phyloP scores from a whole-genome alignment of 2,329 filamentous ascomycete species.

The Tothia fuscella region DNA sequence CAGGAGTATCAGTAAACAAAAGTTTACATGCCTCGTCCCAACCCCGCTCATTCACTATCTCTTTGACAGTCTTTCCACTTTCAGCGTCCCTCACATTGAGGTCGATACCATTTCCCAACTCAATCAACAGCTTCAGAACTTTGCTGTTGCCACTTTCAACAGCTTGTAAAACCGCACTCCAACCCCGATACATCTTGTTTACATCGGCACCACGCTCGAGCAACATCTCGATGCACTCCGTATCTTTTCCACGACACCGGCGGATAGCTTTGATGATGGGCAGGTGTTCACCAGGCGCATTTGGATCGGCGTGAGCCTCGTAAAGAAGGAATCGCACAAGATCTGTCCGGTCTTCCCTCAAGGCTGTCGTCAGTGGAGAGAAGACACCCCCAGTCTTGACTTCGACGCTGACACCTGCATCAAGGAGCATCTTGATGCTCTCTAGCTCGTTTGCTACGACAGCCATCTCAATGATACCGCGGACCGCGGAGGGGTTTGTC shows the following conservation, averaged over 20 bases:
- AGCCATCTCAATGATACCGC: slow-evolving; percentile 56
- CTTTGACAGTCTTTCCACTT: slow-evolving; percentile 40
- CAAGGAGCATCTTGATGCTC: slow-evolving; percentile 52
- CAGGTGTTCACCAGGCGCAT: slow-evolving; percentile 57
- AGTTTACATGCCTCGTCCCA: slow-evolving; percentile 31
- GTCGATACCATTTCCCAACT: slow-evolving; percentile 37
- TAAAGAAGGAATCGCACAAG: slow-evolving; percentile 52
- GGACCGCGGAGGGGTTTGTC: slow-evolving; percentile 48
- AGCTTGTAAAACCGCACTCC: slow-evolving; percentile 54
- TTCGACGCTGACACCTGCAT: slow-evolving; percentile 54
- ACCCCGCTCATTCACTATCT: slow-evolving; percentile 36
- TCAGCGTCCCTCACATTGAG: slow-evolving; percentile 43
- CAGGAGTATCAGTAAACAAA: not conserved
- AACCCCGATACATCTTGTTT: slow-evolving; percentile 55
- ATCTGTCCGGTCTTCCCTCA: slow-evolving; percentile 49
- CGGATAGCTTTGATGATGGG: slow-evolving; percentile 59
- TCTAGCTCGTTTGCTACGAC: slow-evolving; percentile 55
- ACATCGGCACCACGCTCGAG: slow-evolving; percentile 53
- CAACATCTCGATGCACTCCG: slow-evolving; percentile 50
- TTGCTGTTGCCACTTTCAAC: slow-evolving; percentile 50
- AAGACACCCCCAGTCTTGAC: slow-evolving; percentile 64
- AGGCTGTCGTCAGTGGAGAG: slow-evolving; percentile 54
- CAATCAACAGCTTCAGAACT: slow-evolving; percentile 41
- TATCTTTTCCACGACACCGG: slow-evolving; percentile 42
- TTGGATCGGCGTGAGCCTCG: slow-evolving; percentile 51